Evolutionary conservation across 148 eudicot species (phyloP).

Genomic region (Cornus kousa): DNA sequence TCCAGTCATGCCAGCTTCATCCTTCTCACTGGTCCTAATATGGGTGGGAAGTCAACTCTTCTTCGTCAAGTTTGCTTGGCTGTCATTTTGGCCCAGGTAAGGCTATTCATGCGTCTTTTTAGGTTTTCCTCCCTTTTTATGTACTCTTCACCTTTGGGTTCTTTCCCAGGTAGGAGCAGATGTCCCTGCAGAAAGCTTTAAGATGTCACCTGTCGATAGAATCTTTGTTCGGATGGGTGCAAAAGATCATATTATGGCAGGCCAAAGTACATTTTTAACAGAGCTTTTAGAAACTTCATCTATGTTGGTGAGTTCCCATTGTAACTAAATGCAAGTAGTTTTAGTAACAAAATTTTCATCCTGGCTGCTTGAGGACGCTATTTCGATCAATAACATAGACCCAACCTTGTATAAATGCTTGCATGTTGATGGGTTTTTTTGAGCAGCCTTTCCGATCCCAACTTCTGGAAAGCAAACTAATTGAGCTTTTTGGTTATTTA

Average conservation of each 20-base stretch:
- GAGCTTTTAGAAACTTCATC: slow-evolving; percentile 97
- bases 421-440: not conserved
- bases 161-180: slow-evolving; percentile 77
- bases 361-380: not conserved
- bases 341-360: not conserved
- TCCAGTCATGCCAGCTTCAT: slow-evolving; percentile 65
- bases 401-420: not conserved
- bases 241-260: slow-evolving; percentile 97
- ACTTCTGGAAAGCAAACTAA: not conserved
- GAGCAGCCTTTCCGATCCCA: not conserved
- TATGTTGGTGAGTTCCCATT: slow-evolving; percentile 71
- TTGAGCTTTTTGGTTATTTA: not conserved
- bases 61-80: slow-evolving; percentile 98
- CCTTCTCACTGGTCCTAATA: slow-evolving; percentile 97
- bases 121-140: slow-evolving; percentile 3
- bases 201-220: slow-evolving; percentile 79
- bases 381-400: not conserved
- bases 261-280: slow-evolving; percentile 94
- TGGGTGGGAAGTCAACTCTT: slow-evolving; percentile 99
- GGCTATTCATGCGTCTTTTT: not conserved
- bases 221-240: slow-evolving; percentile 99
- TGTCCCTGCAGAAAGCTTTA: slow-evolving; percentile 87
- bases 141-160: slow-evolving; percentile 21
- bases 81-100: slow-evolving; percentile 91
- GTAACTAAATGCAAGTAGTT: not conserved